Evolutionary conservation across 208 protist genomes (phyloP).

Genomic region (Kentomonas sorsogonicus): DNA sequence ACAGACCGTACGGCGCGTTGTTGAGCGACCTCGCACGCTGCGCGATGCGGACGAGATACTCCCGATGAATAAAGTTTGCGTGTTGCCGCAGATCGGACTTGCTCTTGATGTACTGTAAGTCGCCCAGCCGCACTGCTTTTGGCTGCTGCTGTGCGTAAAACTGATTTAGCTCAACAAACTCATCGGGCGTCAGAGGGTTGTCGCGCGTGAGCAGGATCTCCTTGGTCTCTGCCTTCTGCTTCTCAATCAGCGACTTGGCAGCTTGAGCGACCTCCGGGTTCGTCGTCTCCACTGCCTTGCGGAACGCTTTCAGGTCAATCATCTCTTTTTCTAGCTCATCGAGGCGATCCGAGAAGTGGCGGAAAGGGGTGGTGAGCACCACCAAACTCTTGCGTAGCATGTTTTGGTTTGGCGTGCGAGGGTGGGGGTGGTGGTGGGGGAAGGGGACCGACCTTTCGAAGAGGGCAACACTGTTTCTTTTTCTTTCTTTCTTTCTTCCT

Average conservation of each 20-base stretch:
- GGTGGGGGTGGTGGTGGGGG: too few species aligned
- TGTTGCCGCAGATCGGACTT: constrained; percentile 45
- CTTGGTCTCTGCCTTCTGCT: constrained; percentile 23
- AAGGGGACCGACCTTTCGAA: background rate
- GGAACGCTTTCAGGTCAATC: constrained; percentile 67
- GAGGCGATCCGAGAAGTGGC: constrained; percentile 34
- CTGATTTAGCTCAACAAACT: constrained; percentile 70
- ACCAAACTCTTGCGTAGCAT: constrained; percentile 4
- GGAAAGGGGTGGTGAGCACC: constrained; percentile 12
- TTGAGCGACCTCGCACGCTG: constrained; percentile 33
- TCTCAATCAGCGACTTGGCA: constrained; percentile 30
- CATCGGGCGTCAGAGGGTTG: constrained; percentile 48
- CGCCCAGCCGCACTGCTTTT: constrained; percentile 27
- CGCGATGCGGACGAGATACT: constrained; percentile 59
- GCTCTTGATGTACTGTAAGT: constrained; percentile 45
- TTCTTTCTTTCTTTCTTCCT: background rate
- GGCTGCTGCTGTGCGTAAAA: constrained; percentile 59
- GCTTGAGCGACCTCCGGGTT: constrained; percentile 46
- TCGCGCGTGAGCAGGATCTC: constrained; percentile 20
- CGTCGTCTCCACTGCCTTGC: constrained; percentile 44
- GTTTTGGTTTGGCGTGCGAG: background rate
- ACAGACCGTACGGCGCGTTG: constrained; percentile 54
- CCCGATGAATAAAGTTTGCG: constrained; percentile 35
- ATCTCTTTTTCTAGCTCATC: constrained; percentile 75
- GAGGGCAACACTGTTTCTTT: background rate